phyloP scores from a whole-genome alignment of 371 early-diverging fungal genomes.

The Encephalitozoon romaleae region DNA sequence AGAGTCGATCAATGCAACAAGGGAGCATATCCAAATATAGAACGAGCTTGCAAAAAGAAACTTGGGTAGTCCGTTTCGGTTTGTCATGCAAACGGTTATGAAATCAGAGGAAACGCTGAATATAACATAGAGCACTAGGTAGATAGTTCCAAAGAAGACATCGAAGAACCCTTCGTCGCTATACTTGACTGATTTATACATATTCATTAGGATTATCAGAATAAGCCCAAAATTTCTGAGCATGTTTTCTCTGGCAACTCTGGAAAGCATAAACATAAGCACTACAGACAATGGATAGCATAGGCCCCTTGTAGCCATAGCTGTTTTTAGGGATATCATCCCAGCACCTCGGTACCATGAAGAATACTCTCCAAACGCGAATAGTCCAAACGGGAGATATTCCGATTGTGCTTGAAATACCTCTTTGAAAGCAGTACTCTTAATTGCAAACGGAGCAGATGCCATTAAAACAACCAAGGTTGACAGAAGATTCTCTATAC shows the following conservation, averaged over 20 bases:
- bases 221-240: neutral
- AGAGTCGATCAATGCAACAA: neutral
- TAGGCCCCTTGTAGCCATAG: neutral
- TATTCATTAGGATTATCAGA: neutral
- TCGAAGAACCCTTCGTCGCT: constrained; percentile 1
- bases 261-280: neutral
- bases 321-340: neutral
- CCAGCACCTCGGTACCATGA: neutral
- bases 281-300: constrained; percentile 6
- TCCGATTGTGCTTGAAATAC: neutral
- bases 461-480: neutral
- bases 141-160: neutral
- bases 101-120: neutral
- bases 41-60: constrained; percentile 2
- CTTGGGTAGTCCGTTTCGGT: neutral
- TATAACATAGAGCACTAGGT: neutral
- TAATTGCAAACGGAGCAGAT: neutral
- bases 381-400: neutral
- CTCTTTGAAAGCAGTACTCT: neutral
- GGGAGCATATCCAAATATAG: neutral
- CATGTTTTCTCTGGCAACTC: neutral
- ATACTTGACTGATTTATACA: neutral
- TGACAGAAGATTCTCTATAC: neutral
- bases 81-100: neutral
- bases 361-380: neutral